Evolutionary conservation across 768 basidiomycete genomes (phyloP), one percentile per base, ranked within the genome.

Genomic region (Macrolepiota fuliginosa): DNA sequence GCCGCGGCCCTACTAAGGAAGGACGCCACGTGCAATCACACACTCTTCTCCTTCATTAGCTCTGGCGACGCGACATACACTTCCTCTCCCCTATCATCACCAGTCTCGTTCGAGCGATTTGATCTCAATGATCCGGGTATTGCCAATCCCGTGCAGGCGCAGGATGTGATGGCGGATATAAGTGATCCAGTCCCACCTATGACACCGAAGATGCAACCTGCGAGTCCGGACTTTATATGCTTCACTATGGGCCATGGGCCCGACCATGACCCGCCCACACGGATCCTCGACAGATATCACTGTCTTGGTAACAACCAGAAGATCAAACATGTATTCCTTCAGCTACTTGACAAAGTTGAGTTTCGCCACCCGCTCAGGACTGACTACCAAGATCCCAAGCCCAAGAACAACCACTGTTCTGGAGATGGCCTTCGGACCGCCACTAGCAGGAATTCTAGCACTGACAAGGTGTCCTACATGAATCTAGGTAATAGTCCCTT

Each of bases 361-460:
- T 94, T 95, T 75, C 95, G 93, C 74, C 97, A 99, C 75, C 84
- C 86, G 45, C 83, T 93, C 56, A 92, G 93, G 64, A 96, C 98
- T 70, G 96, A 93, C 79, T 97, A 98, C 74, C 92, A 97, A 61
- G 97, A 98, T 73, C 80, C 98, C 71, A 99, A 98, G 80, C 96
- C 96, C 15, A 96, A 98, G 80, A 96, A 93, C 73, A 88, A 97
- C 64, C 81, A 97, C 62, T 96, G 94, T 77, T 91, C 89, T 79
- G 82, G 89, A 73, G 79, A 85, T 70, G 95, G 94, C 64, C 81
- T 86, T 64, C 83, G 86, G 63, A 86, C 97, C 65, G 88, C 92
- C 65, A 86, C 98, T 63, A 94, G 92, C 69, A 85, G 87, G 57
- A 96, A 98, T 74, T 94, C 96, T 77, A 88, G 94, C 61, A 97